Conservation (phyloP, 495 filamentous ascomycete species). For the Choiromyces venosus region DNA sequence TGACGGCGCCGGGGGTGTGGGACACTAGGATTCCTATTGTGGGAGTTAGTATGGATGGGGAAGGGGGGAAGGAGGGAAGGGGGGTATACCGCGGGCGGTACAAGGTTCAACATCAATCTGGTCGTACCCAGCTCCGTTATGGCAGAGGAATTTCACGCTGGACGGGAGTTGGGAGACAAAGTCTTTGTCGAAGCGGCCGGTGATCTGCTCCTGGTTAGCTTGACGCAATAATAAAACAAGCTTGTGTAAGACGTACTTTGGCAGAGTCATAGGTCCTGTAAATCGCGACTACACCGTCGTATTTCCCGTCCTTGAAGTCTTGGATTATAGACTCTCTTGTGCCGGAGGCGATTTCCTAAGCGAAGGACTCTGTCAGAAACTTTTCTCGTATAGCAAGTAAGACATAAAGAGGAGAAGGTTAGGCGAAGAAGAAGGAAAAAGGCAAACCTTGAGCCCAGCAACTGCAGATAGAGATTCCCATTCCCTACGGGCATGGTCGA, state of each 20-base stretch:
- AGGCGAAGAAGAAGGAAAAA: background rate
- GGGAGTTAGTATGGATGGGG: slow-evolving; percentile 3
- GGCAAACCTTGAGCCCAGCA: slow-evolving; percentile 52
- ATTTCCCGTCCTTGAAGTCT: slow-evolving; percentile 52
- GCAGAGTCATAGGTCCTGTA: slow-evolving; percentile 58
- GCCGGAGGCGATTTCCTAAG: slow-evolving; percentile 53
- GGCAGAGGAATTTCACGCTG: slow-evolving; percentile 70
- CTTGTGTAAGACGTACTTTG: slow-evolving; percentile 44
- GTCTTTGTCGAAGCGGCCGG: slow-evolving; percentile 57
- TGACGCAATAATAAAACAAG: background rate
- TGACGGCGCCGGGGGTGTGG: slow-evolving; percentile 62
- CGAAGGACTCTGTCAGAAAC: slow-evolving; percentile 2
- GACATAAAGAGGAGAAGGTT: background rate
- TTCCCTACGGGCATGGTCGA: slow-evolving; percentile 53
- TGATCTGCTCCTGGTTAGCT: slow-evolving; percentile 45
- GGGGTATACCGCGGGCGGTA: slow-evolving; percentile 48
- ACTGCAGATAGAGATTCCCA: slow-evolving; percentile 54
- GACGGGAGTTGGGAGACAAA: slow-evolving; percentile 57
- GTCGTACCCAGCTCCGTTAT: slow-evolving; percentile 84
- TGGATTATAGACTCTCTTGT: slow-evolving; percentile 52
- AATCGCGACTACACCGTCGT: slow-evolving; percentile 55
- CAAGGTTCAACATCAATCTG: slow-evolving; percentile 71
- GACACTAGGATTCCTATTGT: slow-evolving; percentile 56
- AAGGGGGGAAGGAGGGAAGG: background rate
- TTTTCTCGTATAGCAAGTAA: background rate